Percentiles rank a stretch among this genome's conserved stretches.
Conservation (phyloP, 2,329 filamentous ascomycete species). For the Aspergillus transmontanensis region DNA sequence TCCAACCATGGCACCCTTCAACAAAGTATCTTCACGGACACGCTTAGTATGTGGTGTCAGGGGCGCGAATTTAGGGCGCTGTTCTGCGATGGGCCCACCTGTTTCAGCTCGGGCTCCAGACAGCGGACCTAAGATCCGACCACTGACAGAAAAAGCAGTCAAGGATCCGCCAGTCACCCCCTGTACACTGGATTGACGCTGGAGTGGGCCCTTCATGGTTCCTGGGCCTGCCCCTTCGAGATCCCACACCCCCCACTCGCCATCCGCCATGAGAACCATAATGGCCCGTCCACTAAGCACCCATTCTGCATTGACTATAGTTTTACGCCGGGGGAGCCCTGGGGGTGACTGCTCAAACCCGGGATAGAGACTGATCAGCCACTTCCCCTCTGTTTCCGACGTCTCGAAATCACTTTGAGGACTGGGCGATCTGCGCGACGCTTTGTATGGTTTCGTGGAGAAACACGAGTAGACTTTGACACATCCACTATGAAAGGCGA, state of each 20-base stretch:
- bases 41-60: conserved; percentile 53
- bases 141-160: conserved; percentile 45
- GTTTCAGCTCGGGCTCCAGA: conserved; percentile 25
- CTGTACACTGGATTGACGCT: conserved; percentile 40
- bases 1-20: conserved; percentile 39
- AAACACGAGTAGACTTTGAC: conserved; percentile 62
- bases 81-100: conserved; percentile 30
- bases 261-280: conserved; percentile 49
- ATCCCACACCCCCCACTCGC: conserved; percentile 55
- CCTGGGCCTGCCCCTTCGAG: conserved; percentile 49
- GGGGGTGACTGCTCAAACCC: conserved; percentile 39
- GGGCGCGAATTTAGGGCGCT: conserved; percentile 44
- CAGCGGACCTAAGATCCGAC: conserved; percentile 37
- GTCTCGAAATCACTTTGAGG: conserved; percentile 36
- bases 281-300: conserved; percentile 48
- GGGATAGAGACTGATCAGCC: conserved; percentile 48
- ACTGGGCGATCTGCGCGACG: conserved; percentile 30
- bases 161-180: conserved; percentile 45
- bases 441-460: conserved; percentile 33
- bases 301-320: conserved; percentile 50
- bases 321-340: conserved; percentile 41
- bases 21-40: conserved; percentile 47
- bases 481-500: conserved; percentile 57
- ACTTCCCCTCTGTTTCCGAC: conserved; percentile 41
- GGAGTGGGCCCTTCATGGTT: conserved; percentile 40